Percentiles rank a stretch among this genome's conserved stretches.
Evolutionary conservation across 2,329 filamentous ascomycete species (phyloP).

Genomic region (Penicillium freii): DNA sequence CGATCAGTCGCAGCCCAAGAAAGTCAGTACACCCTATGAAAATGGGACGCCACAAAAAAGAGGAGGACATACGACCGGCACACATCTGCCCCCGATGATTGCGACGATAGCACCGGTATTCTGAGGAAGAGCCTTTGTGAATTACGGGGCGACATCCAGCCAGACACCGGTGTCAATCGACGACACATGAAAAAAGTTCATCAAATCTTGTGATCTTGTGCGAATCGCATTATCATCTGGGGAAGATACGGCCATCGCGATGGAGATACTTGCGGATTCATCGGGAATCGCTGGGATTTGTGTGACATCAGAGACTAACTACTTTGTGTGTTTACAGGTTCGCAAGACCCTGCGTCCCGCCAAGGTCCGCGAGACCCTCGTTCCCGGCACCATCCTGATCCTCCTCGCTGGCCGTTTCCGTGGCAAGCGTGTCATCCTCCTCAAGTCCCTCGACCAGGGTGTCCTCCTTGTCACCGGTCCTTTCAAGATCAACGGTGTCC

Average conservation of each 20-base stretch:
- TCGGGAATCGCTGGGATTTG: conserved; percentile 12
- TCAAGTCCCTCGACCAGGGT: conserved; percentile 96
- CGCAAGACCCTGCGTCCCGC: conserved; percentile 91
- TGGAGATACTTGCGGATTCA: conserved; percentile 1
- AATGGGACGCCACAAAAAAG: conserved; percentile 16
- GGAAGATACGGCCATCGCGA: conserved; percentile 8
- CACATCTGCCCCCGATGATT: conserved; percentile 28
- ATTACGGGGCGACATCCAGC: conserved; percentile 13
- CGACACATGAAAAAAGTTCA: conserved; percentile 5
- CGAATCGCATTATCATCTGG: conserved; percentile 12
- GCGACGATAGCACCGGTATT: conserved; percentile 31
- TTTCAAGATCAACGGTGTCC: conserved; percentile 99
- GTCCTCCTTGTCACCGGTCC: conserved; percentile 98
- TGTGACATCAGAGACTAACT: conserved; percentile 23
- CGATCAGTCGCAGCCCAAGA: conserved; percentile 84
- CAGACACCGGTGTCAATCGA: conserved; percentile 24
- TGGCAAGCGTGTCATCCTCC: conserved; percentile 98
- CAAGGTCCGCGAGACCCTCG: conserved; percentile 82
- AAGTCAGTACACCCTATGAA: conserved; percentile 67
- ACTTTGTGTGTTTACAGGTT: conserved; percentile 58
- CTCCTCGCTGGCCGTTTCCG: conserved; percentile 99
- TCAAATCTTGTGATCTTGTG: conserved; percentile 5
- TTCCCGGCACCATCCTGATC: conserved; percentile 95
- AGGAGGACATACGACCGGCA: conserved; percentile 26
- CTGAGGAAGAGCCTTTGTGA: conserved; percentile 16